Evolutionary conservation across 192 early-diverging fungal genomes (phyloP), one percentile per base, ranked within the genome.

Genomic region (Dissophora globulifera): DNA sequence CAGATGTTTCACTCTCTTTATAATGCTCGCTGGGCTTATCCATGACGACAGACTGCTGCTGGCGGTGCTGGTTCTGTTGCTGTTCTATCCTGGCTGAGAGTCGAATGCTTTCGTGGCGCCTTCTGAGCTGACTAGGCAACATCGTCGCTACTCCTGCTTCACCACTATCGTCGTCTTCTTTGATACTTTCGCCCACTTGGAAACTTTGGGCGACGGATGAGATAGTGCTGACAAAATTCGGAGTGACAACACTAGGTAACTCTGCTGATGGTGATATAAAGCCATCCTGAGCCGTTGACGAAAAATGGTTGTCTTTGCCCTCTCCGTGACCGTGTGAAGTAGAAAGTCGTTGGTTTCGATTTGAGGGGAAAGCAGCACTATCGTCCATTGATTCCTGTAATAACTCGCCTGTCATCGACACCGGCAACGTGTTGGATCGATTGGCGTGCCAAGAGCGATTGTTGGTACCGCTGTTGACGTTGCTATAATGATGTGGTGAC

Each of bases 61-160:
- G n/a, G n/a, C n/a, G n/a, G n/a, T n/a, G n/a, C n/a, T n/a, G n/a
- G n/a, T n/a, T n/a, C n/a, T 50, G 59, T 52, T 56, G 41, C 20
- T 56, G 46, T 23, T 48, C 46, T 8, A 20, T 48, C 49, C 25
- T 62, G 38, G 59, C 33, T 29, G 30, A 31, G 15, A 50, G 49
- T 30, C 25, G 59, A 48, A 69, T 60, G 20, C 67, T 69, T 38
- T 76, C 71, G 47, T 76, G 71, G 1, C 63, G 63, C 50, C 33
- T 76, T 13, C 71, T 38, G 8, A 76, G 63, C 17, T 76, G 61
- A 33, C 63, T 67, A 7, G 71, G 71, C 15, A 66, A 52, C 50
- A 76, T 67, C 1, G 71, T 57, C 17, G 56, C 56, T 15, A 43
- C 22, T 38, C 35, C 35, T 38, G 6, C 35, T 38, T 38, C 35